Evolutionary conservation across 2,329 filamentous ascomycete genomes (phyloP).

Genomic region (Sporothrix globosa): DNA sequence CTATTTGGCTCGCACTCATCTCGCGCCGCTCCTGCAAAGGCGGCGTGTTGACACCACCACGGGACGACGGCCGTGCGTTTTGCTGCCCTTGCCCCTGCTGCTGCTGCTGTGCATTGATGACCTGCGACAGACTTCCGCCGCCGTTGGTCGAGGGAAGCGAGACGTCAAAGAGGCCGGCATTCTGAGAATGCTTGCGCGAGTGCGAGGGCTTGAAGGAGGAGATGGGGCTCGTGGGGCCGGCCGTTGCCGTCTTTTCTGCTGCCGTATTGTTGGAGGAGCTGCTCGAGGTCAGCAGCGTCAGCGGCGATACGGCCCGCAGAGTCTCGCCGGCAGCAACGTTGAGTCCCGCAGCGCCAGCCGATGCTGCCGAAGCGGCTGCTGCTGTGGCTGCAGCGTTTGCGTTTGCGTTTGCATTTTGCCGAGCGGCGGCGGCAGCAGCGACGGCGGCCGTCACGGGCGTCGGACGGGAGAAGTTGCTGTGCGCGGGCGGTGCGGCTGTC

Average conservation of each 20-base stretch:
- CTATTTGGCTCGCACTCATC: slow-evolving; percentile 73
- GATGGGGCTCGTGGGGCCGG: slow-evolving; percentile 40
- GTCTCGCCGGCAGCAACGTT: slow-evolving; percentile 35
- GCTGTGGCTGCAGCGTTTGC: slow-evolving; percentile 10
- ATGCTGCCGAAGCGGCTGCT: not conserved
- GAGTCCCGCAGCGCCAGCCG: not conserved
- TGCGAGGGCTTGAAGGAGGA: slow-evolving; percentile 43
- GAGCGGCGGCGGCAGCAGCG: slow-evolving; percentile 35
- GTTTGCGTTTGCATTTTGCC: slow-evolving; percentile 26
- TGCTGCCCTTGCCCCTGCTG: slow-evolving; percentile 29
- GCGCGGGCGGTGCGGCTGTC: slow-evolving; percentile 40
- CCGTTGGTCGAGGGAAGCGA: slow-evolving; percentile 64
- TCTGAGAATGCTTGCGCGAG: slow-evolving; percentile 70
- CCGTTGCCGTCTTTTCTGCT: slow-evolving; percentile 31
- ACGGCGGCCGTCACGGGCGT: slow-evolving; percentile 44
- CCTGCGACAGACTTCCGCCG: slow-evolving; percentile 58
- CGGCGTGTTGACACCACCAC: not conserved
- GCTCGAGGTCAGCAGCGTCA: slow-evolving; percentile 46
- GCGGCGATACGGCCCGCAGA: slow-evolving; percentile 48
- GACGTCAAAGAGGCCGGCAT: slow-evolving; percentile 76
- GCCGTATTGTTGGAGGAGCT: slow-evolving; percentile 18
- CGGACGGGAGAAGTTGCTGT: slow-evolving; percentile 64
- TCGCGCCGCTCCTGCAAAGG: slow-evolving; percentile 40
- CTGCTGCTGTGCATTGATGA: slow-evolving; percentile 47
- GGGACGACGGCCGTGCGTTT: slow-evolving; percentile 9